phyloP scores from a whole-genome alignment of 306 rosid genomes.

The Oxytropis ochrocephala region DNA sequence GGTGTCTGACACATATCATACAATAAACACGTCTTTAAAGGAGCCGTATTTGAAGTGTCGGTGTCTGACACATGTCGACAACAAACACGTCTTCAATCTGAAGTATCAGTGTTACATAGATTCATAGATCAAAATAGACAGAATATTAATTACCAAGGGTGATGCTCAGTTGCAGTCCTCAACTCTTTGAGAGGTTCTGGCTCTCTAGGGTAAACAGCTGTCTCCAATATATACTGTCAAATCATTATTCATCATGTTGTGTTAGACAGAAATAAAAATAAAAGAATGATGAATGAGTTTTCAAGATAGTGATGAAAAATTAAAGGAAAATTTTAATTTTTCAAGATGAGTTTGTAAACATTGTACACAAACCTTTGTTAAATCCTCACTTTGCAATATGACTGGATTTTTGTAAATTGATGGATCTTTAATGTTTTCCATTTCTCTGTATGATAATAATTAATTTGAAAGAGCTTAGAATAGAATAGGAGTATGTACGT shows the following conservation, averaged over 20 bases:
- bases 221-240: conserved; percentile 51
- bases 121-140: not conserved
- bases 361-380: conserved; percentile 17
- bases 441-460: conserved; percentile 10
- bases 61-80: not conserved
- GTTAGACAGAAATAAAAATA: not conserved
- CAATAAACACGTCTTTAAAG: not conserved
- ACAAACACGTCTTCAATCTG: not conserved
- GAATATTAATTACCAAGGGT: conserved; percentile 33
- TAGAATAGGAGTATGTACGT: no score
- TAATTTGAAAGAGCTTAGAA: no score
- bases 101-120: not conserved
- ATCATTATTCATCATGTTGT: not conserved
- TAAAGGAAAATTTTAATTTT: not conserved
- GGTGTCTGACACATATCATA: not conserved
- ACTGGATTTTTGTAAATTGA: not conserved
- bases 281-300: not conserved
- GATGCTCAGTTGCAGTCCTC: conserved; percentile 27
- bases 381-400: conserved; percentile 39
- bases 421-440: conserved; percentile 23
- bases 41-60: no score
- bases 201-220: conserved; percentile 61
- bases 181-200: conserved; percentile 46
- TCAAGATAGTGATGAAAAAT: not conserved
- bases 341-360: not conserved